Evolutionary conservation across 768 basidiomycete genomes (phyloP).

Genomic region (Pleurotus sapidus): DNA sequence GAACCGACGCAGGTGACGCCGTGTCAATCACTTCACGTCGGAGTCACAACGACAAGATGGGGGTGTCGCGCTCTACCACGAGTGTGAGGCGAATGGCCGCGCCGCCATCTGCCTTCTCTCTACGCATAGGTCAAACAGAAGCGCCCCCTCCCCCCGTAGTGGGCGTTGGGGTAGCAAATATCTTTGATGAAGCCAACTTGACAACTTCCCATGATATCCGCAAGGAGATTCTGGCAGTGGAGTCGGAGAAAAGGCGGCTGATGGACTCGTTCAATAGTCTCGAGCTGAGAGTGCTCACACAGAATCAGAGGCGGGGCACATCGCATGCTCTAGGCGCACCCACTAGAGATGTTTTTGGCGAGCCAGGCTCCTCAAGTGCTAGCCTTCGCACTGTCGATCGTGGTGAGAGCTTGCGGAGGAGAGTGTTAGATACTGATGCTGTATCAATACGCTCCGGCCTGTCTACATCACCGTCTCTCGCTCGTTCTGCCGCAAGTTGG

Average conservation of each 20-base stretch:
- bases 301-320: constrained; percentile 34
- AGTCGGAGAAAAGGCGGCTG: constrained; percentile 61
- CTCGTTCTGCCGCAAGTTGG: constrained; percentile 28
- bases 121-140: constrained; percentile 18
- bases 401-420: constrained; percentile 13
- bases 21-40: constrained; percentile 7
- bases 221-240: constrained; percentile 56
- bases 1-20: constrained; percentile 20
- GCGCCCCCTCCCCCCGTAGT: constrained; percentile 13
- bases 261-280: constrained; percentile 68
- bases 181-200: constrained; percentile 54
- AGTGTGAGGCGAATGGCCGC: constrained; percentile 11
- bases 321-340: constrained; percentile 20
- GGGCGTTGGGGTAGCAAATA: constrained; percentile 15
- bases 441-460: constrained; percentile 41
- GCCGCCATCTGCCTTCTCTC: constrained; percentile 21
- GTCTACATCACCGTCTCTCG: constrained; percentile 41
- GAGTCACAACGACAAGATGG: neutral
- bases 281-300: constrained; percentile 56
- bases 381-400: constrained; percentile 21
- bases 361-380: constrained; percentile 14
- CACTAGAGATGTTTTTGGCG: constrained; percentile 27
- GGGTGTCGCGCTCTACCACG: constrained; percentile 10
- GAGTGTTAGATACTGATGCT: constrained; percentile 29
- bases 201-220: constrained; percentile 56